Evolutionary conservation across 169 alveolate genomes (phyloP).

Genomic region (Plasmodium falciparum): DNA sequence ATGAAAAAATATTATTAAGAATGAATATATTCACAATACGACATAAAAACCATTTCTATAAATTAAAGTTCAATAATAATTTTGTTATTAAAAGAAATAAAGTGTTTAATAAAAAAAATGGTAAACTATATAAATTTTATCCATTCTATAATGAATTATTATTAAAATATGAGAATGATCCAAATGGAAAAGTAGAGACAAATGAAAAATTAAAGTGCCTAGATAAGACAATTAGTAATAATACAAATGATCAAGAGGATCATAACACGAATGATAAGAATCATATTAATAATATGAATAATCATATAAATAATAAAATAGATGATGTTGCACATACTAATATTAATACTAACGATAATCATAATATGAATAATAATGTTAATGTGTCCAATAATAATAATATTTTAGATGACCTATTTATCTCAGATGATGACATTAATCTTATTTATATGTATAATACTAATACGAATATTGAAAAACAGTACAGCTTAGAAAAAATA

Average conservation of each 20-base stretch:
- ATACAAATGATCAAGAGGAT: neutral
- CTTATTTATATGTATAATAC: constrained; percentile 62
- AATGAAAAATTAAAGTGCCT: too few species aligned
- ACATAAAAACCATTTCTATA: constrained; percentile 45
- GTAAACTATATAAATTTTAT: too few species aligned
- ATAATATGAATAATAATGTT: neutral
- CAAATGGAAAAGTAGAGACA: neutral
- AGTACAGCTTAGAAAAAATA: constrained; percentile 44
- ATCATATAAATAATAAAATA: neutral
- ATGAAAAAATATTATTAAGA: constrained; percentile 21
- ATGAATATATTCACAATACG: constrained; percentile 37
- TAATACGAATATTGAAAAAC: constrained; percentile 29
- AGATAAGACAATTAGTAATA: too few species aligned
- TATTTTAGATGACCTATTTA: constrained; percentile 37
- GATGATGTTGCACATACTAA: neutral
- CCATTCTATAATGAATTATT: too few species aligned
- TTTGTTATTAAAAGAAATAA: constrained; percentile 6
- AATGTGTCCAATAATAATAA: neutral
- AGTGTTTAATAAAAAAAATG: too few species aligned
- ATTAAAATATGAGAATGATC: neutral
- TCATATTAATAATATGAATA: neutral
- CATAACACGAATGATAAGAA: neutral
- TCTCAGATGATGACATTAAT: constrained; percentile 72
- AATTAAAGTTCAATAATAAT: constrained; percentile 43
- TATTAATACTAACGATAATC: constrained; percentile 6